phyloP scores from a whole-genome alignment of 2,329 filamentous ascomycete genomes.

The Harringtonia lauricola region DNA sequence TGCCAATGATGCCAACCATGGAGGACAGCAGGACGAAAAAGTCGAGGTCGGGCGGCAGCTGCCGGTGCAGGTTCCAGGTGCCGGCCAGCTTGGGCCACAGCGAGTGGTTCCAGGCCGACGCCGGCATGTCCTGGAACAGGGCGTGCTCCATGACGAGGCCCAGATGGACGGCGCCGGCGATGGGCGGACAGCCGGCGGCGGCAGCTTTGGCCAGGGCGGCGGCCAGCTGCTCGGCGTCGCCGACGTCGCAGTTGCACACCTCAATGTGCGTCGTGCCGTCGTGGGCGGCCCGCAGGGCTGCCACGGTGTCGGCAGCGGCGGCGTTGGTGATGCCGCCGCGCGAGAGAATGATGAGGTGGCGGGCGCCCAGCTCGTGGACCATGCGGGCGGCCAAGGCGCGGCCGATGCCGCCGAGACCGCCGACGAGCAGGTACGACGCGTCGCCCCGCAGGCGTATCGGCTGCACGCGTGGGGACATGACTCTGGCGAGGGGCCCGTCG shows the following conservation, averaged over 20 bases:
- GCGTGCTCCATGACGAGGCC: constrained; percentile 12
- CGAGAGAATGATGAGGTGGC: constrained; percentile 10
- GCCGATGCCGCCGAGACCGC: constrained; percentile 18
- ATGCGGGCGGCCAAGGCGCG: constrained; percentile 16
- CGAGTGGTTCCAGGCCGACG: constrained; percentile 9
- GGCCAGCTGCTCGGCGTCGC: constrained; percentile 6
- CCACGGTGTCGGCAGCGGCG: constrained; percentile 5
- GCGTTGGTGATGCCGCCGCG: constrained; percentile 6
- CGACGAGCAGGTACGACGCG: constrained; percentile 16
- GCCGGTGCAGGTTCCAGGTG: constrained; percentile 26
- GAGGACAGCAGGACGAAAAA: constrained; percentile 27
- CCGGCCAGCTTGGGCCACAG: constrained; percentile 22
- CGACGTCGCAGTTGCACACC: constrained; percentile 10
- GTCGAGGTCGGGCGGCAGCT: constrained; percentile 15
- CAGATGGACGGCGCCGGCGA: constrained; percentile 11
- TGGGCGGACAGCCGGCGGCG: constrained; percentile 7
- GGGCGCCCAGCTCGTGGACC: constrained; percentile 10
- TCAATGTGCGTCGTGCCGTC: not conserved
- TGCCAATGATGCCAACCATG: constrained; percentile 22
- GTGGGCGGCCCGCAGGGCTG: constrained; percentile 1
- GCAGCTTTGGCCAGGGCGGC: constrained; percentile 3
- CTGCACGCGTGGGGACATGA: constrained; percentile 5
- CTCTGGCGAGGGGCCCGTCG: constrained; percentile 1
- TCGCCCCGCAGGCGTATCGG: constrained; percentile 5
- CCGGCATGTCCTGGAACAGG: constrained; percentile 11